Conservation (phyloP, 2,329 filamentous ascomycete genomes). For the Microascus cirrosus region DNA sequence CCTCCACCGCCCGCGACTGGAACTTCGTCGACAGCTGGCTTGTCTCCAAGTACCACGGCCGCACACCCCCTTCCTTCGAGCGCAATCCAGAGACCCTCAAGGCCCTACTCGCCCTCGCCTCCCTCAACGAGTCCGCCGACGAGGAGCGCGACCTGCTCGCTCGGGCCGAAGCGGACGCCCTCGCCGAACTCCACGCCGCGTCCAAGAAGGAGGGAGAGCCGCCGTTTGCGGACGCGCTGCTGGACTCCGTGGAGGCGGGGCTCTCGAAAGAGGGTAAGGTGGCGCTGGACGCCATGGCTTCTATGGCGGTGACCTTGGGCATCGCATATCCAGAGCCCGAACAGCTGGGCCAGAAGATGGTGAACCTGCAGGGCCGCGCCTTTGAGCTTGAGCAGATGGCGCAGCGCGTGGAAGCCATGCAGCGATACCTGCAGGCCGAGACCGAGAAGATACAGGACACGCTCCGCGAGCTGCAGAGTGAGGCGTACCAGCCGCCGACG, state of each 20-base stretch:
- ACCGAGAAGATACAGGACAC: conserved; percentile 25
- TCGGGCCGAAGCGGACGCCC: conserved; percentile 45
- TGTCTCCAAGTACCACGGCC: conserved; percentile 52
- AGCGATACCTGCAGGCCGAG: conserved; percentile 42
- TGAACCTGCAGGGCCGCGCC: conserved; percentile 42
- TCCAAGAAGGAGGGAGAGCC: conserved; percentile 3
- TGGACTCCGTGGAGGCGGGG: conserved; percentile 40
- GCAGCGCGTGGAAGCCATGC: conserved; percentile 43
- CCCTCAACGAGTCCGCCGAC: conserved; percentile 67
- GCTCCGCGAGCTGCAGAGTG: conserved; percentile 27
- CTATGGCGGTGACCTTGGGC: conserved; percentile 36
- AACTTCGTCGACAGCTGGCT: conserved; percentile 80
- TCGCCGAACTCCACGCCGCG: conserved; percentile 35
- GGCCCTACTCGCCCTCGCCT: conserved; percentile 60
- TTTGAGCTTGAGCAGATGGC: conserved; percentile 44
- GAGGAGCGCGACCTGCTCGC: conserved; percentile 52
- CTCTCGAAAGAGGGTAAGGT: conserved; percentile 42
- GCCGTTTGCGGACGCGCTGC: conserved; percentile 23
- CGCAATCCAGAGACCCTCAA: conserved; percentile 76
- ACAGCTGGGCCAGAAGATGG: conserved; percentile 37
- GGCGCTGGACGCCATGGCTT: conserved; percentile 47
- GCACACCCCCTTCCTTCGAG: conserved; percentile 63
- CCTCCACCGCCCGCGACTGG: conserved; percentile 84
- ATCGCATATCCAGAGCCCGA: conserved; percentile 35
- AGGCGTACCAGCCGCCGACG: conserved; percentile 40